Evolutionary conservation across 2,329 filamentous ascomycete genomes (phyloP), one percentile per base, ranked within the genome.

Genomic region (Tothia fuscella): DNA sequence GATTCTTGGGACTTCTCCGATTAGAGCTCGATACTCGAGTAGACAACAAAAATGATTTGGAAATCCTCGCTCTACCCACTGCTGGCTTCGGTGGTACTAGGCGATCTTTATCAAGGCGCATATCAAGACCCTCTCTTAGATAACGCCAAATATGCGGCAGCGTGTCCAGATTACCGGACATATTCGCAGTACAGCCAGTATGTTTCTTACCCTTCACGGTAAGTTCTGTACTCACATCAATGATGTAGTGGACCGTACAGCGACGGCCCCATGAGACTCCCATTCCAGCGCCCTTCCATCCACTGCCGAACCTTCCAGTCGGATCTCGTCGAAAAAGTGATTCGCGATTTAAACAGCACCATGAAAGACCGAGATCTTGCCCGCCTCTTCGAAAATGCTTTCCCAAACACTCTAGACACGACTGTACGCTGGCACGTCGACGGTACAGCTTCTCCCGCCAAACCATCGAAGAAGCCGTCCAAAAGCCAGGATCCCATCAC

Each of bases 351-450:
- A 50, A 91, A 81, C 5, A 71, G 74, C 21, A 80, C 76, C 41
- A 82, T 98, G 65, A 71, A 79, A 45, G 81, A 96, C 53, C 80
- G 81, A 13, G 91, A 96, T 52, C 74, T 98, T 10, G 89, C 89
- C 3, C 78, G 88, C 20, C 68, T 98, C 9, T 98, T 98, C 57
- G 86, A 93, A 57, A 98, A 98, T 56, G 80, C 89, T 2, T 96
- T 93, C 49, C 89, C 89, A 4, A 93, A 91, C 47, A 89, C 84
- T 0, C 75, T 91, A 3, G 87, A 94, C 55, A 94, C 87, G 0
- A 94, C 87, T 0, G 76, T 94, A 49, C 78, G 83, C 53, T 94
- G 89, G 72, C 87, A 94, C 56, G 80, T 80, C 4, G 76, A 81
- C 47, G 80, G 69, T 3, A 70, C 68, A 17, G 49, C 51, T 50